phyloP scores from a whole-genome alignment of 2,329 filamentous ascomycete species.

The Hymenoscyphus linearis region DNA sequence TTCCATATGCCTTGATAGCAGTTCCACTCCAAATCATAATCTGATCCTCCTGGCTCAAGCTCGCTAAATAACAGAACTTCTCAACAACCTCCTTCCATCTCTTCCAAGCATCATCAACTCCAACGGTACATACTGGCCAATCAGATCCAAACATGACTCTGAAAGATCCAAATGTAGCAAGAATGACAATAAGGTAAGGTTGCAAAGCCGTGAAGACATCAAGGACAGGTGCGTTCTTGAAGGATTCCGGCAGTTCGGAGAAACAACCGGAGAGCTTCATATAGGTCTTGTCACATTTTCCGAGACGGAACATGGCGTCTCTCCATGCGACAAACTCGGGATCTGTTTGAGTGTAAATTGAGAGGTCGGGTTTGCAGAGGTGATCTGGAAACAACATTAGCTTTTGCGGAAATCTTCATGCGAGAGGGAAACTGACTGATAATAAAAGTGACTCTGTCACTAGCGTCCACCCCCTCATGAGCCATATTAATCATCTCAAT shows the following conservation, averaged over 20 bases:
- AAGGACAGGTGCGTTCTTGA: slow-evolving; percentile 44
- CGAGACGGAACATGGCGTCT: slow-evolving; percentile 60
- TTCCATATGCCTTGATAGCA: slow-evolving; percentile 64
- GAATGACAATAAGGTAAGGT: slow-evolving; percentile 67
- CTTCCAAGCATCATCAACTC: slow-evolving; percentile 56
- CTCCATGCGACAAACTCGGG: slow-evolving; percentile 61
- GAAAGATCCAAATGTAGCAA: slow-evolving; percentile 64
- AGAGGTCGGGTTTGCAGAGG: slow-evolving; percentile 80
- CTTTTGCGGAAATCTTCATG: not conserved
- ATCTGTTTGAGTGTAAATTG: slow-evolving; percentile 48
- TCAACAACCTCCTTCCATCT: slow-evolving; percentile 72
- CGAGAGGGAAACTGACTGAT: slow-evolving; percentile 27
- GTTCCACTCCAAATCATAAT: slow-evolving; percentile 68
- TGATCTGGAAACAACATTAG: slow-evolving; percentile 54
- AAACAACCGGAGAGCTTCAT: slow-evolving; percentile 91
- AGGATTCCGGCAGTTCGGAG: slow-evolving; percentile 62
- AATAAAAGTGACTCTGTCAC: slow-evolving; percentile 43
- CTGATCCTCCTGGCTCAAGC: slow-evolving; percentile 55
- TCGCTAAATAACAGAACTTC: slow-evolving; percentile 57
- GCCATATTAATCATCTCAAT: slow-evolving; percentile 65
- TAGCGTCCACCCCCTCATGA: slow-evolving; percentile 54
- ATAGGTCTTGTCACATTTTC: slow-evolving; percentile 61
- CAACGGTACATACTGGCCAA: slow-evolving; percentile 85
- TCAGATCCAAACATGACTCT: slow-evolving; percentile 88
- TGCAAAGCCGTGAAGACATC: slow-evolving; percentile 58